Evolutionary conservation across 352 stramenopile genomes (phyloP).

Genomic region (Pseudoperonospora humuli): DNA sequence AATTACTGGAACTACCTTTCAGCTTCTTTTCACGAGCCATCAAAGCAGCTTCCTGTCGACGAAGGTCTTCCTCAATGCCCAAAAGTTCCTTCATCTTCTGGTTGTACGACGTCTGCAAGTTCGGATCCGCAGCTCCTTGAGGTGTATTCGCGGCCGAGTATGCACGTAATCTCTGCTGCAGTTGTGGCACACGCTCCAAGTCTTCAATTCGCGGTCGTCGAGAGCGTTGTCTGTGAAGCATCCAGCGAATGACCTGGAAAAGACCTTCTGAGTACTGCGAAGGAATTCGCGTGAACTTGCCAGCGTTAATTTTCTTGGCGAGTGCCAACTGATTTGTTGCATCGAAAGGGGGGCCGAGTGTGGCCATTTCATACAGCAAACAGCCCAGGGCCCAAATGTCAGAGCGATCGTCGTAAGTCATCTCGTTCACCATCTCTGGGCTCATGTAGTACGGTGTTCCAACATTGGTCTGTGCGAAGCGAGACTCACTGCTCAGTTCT

Average conservation of each 20-base stretch:
- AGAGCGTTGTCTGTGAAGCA: constrained; percentile 82
- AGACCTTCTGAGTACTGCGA: constrained; percentile 87
- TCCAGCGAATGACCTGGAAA: constrained; percentile 86
- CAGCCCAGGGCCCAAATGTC: constrained; percentile 89
- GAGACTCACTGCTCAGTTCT: constrained; percentile 85
- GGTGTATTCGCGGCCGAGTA: constrained; percentile 52
- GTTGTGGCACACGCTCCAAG: constrained; percentile 70
- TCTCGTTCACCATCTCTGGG: constrained; percentile 89
- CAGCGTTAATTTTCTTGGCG: constrained; percentile 91
- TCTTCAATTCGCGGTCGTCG: constrained; percentile 80
- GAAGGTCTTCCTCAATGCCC: constrained; percentile 77
- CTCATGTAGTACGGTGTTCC: constrained; percentile 93
- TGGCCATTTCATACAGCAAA: constrained; percentile 88
- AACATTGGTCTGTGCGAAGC: constrained; percentile 88
- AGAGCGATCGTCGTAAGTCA: constrained; percentile 89
- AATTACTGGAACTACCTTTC: constrained; percentile 33
- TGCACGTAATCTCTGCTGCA: constrained; percentile 72
- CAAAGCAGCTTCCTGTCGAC: constrained; percentile 77
- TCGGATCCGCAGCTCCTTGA: constrained; percentile 38
- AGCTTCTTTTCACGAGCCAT: constrained; percentile 81
- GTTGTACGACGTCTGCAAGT: constrained; percentile 75
- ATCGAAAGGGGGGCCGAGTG: constrained; percentile 86
- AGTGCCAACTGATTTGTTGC: constrained; percentile 88
- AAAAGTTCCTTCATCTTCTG: constrained; percentile 86
- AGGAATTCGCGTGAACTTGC: constrained; percentile 88